These are phyloP conservation scores for Metahyphopichia silvanorum DNA, from an alignment of 805 yeast species.

Conservation along the genomic window DNA sequence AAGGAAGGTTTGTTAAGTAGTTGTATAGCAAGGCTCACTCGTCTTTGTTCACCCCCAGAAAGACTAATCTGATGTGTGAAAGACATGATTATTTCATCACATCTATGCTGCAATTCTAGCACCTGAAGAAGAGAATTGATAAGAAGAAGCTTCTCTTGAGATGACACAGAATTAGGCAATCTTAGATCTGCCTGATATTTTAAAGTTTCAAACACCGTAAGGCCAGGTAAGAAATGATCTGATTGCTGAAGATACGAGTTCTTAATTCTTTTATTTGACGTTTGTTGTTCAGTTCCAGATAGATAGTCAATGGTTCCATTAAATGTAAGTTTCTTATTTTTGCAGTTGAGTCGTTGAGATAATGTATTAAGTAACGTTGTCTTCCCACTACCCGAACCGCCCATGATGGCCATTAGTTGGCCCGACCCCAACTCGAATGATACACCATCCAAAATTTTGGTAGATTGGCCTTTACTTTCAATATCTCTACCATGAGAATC, in stretches of 20 bases:
- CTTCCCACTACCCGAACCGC: conserved; percentile 87
- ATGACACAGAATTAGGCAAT: conserved; percentile 45
- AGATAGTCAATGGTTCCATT: conserved; percentile 40
- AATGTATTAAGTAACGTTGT: conserved; percentile 72
- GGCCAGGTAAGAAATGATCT: conserved; percentile 66
- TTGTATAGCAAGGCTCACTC: conserved; percentile 77
- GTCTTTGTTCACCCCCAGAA: conserved; percentile 82
- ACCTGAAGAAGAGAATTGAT: conserved; percentile 61
- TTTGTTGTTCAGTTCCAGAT: conserved; percentile 5
- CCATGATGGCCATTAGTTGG: conserved; percentile 73
- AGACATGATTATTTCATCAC: conserved; percentile 53
- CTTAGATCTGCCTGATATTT: conserved; percentile 69
- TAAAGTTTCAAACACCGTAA: conserved; percentile 71
- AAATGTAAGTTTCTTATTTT: conserved; percentile 38
- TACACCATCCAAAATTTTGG: conserved; percentile 37
- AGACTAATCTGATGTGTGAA: conserved; percentile 52
- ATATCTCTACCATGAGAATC: conserved; percentile 1
- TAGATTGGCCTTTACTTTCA: not conserved
- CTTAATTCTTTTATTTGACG: conserved; percentile 10
- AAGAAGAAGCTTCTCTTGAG: conserved; percentile 42
- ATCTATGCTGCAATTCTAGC: conserved; percentile 63
- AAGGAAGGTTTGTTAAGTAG: conserved; percentile 72
- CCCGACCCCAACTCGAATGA: conserved; percentile 61
- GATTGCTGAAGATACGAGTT: conserved; percentile 73
- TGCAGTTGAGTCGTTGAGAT: conserved; percentile 47